Conservation (phyloP, 495 filamentous ascomycete species). For the Neurospora hispaniola region DNA sequence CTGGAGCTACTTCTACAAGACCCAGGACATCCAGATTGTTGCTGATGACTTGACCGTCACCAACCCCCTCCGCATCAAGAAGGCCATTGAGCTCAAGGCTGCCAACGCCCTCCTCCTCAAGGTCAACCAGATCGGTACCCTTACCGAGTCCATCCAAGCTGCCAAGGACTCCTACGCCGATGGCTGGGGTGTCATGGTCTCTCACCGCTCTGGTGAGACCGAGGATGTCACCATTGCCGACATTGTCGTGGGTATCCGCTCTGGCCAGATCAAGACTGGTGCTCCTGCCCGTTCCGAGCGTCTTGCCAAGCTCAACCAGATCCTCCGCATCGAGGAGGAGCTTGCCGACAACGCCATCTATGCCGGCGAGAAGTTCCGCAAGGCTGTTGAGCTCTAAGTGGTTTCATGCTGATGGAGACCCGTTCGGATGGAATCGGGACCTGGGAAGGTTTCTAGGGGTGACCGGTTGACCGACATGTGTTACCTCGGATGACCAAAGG, state of each 20-base stretch:
- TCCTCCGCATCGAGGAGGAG: constrained; percentile 99
- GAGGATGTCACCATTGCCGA: constrained; percentile 99
- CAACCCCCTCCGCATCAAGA: constrained; percentile 98
- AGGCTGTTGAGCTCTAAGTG: constrained; percentile 67
- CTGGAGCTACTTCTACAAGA: constrained; percentile 99
- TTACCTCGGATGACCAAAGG: constrained; percentile 16
- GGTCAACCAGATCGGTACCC: constrained; percentile 99
- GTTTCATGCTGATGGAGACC: not conserved
- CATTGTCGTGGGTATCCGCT: constrained; percentile 88
- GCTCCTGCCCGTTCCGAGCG: constrained; percentile 92
- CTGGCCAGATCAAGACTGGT: constrained; percentile 99
- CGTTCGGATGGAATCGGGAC: constrained; percentile 12
- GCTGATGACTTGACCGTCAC: constrained; percentile 90
- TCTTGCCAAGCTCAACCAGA: constrained; percentile 99
- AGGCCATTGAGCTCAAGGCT: constrained; percentile 97
- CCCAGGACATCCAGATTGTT: constrained; percentile 95
- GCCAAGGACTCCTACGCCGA: constrained; percentile 98
- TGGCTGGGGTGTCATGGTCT: constrained; percentile 99
- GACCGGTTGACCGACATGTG: constrained; percentile 6
- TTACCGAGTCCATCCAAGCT: constrained; percentile 98
- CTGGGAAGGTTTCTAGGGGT: not conserved
- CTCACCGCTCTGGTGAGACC: constrained; percentile 97
- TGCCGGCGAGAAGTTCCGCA: constrained; percentile 85
- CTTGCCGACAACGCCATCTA: constrained; percentile 84
- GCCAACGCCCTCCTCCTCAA: constrained; percentile 96